phyloP scores from a whole-genome alignment of 352 stramenopile genomes.

The Globisporangium ultimum region DNA sequence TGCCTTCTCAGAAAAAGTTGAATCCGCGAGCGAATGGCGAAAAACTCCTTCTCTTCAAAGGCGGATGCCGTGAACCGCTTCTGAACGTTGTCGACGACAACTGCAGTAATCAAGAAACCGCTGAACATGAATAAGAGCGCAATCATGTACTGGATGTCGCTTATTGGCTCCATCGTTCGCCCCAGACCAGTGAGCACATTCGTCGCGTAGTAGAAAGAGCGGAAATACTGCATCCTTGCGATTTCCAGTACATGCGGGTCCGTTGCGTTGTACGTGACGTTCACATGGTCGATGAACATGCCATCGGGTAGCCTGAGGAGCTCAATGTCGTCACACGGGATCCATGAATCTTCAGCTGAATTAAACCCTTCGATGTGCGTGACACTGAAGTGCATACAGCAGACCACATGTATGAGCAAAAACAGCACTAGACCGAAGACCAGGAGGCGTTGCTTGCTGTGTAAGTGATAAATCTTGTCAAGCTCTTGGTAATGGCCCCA shows the following conservation, averaged over 20 bases:
- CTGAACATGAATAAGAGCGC: conserved; percentile 48
- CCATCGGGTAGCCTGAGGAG: conserved; percentile 9
- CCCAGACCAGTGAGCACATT: conserved; percentile 31
- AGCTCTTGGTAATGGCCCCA: conserved; percentile 29
- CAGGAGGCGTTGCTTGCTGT: conserved; percentile 35
- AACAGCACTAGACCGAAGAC: conserved; percentile 37
- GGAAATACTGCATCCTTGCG: conserved; percentile 24
- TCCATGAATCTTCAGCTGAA: conserved; percentile 24
- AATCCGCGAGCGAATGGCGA: conserved; percentile 34
- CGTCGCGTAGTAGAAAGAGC: conserved; percentile 32
- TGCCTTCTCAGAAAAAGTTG: conserved; percentile 43
- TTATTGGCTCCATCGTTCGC: conserved; percentile 35
- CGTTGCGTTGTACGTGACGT: conserved; percentile 14
- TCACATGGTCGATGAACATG: conserved; percentile 15
- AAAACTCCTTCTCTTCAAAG: conserved; percentile 49
- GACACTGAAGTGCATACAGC: conserved; percentile 39
- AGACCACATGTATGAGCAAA: conserved; percentile 56
- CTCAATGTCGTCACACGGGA: conserved; percentile 29
- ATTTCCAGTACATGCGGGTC: conserved; percentile 20
- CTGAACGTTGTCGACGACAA: conserved; percentile 49
- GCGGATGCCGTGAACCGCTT: conserved; percentile 48
- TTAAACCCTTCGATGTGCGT: conserved; percentile 34
- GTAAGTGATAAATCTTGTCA: conserved; percentile 40
- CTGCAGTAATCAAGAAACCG: conserved; percentile 46
- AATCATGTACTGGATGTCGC: conserved; percentile 31